A percentile compares a stretch with the other conserved stretches of the same genome.
Evolutionary conservation across 2,329 filamentous ascomycete genomes (phyloP).

Genomic region (Verticillium klebahnii): DNA sequence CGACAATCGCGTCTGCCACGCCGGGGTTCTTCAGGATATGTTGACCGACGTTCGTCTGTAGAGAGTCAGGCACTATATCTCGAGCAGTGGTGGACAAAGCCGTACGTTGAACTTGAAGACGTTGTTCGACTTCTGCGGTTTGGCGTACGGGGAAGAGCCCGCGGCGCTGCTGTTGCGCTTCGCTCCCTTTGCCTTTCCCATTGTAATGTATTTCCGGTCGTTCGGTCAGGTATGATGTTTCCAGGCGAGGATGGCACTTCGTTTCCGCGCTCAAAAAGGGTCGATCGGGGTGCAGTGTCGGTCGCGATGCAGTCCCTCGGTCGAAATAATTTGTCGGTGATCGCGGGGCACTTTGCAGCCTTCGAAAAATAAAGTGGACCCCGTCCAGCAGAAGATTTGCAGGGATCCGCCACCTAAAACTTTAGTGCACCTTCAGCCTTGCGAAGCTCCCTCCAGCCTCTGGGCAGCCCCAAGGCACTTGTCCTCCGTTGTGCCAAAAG

Average conservation of each 20-base stretch:
- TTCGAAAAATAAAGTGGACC: slow-evolving; percentile 13
- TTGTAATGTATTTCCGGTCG: slow-evolving; percentile 18
- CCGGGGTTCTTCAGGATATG: slow-evolving; percentile 93
- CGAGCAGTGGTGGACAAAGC: slow-evolving; percentile 54
- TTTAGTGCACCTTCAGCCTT: slow-evolving; percentile 13
- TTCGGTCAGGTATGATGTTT: not conserved
- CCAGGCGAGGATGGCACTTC: not conserved
- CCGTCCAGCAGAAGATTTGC: not conserved
- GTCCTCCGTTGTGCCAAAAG: not conserved
- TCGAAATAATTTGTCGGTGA: slow-evolving; percentile 2
- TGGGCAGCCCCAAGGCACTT: not conserved
- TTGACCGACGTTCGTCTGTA: slow-evolving; percentile 25
- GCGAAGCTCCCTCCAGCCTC: slow-evolving; percentile 2
- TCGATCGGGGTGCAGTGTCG: not conserved
- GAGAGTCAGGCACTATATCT: slow-evolving; percentile 31
- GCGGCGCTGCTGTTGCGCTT: slow-evolving; percentile 47
- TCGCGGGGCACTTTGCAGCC: slow-evolving; percentile 5
- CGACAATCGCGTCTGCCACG: slow-evolving; percentile 65
- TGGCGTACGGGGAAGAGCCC: slow-evolving; percentile 13
- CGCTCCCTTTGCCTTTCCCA: slow-evolving; percentile 49
- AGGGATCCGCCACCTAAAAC: slow-evolving; percentile 11
- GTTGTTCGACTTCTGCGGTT: slow-evolving; percentile 51
- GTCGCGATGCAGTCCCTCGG: not conserved
- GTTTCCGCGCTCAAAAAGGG: not conserved
- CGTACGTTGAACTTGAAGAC: slow-evolving; percentile 88